These are phyloP conservation scores for Neurospora hispaniola DNA, from an alignment of 495 filamentous ascomycete species.

Conservation along the genomic window DNA sequence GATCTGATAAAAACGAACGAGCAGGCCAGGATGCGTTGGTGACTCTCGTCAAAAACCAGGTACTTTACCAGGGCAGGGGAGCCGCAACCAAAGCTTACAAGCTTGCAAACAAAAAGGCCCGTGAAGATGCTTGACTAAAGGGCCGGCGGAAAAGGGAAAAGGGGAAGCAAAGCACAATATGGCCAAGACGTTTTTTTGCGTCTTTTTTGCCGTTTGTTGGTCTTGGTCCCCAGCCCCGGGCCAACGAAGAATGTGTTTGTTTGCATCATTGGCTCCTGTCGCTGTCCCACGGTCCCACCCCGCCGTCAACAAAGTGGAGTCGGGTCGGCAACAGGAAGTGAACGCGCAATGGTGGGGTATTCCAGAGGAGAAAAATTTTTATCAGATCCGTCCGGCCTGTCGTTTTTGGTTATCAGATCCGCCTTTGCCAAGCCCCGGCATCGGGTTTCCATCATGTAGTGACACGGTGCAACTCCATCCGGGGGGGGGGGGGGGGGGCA, in stretches of 20 bases:
- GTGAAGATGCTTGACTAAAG: too few species aligned
- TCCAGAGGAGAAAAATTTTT: constrained; percentile 2
- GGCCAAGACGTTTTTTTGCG: background rate
- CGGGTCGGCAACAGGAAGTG: background rate
- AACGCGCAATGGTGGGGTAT: background rate
- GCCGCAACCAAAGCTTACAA: background rate
- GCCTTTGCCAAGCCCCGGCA: constrained; percentile 14
- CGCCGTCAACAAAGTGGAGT: background rate
- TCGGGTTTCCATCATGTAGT: background rate
- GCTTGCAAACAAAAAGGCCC: background rate
- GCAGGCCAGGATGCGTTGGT: background rate
- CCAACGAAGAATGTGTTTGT: background rate
- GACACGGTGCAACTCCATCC: too few species aligned
- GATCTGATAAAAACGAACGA: background rate
- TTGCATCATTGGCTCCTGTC: background rate
- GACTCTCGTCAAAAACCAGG: too few species aligned
- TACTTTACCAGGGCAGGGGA: background rate
- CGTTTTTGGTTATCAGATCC: constrained; percentile 14
- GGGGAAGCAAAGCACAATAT: background rate
- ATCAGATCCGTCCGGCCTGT: constrained; percentile 14
- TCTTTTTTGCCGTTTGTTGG: background rate
- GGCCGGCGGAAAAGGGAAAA: background rate
- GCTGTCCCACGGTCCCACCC: background rate
- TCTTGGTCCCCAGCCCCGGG: too few species aligned
- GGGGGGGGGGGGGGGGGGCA: background rate